These are phyloP conservation scores for Coniochaeta prunicola DNA, from an alignment of 2,329 filamentous ascomycete species.

Conservation along the genomic window DNA sequence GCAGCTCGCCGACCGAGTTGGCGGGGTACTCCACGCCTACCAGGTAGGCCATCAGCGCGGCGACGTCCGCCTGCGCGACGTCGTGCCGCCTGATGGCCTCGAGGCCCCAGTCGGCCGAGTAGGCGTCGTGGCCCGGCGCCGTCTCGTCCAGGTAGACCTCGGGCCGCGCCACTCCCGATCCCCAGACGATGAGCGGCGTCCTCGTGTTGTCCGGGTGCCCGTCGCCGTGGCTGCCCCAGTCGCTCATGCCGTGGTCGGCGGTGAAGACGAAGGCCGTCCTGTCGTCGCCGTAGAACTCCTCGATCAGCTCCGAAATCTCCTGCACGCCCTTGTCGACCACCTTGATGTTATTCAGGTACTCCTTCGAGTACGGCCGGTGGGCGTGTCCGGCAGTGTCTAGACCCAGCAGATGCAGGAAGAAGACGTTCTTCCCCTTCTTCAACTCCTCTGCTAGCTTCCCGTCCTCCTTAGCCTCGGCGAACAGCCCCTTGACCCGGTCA, in stretches of 20 bases:
- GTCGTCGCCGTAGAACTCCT: slow-evolving; percentile 76
- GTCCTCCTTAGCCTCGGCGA: slow-evolving; percentile 72
- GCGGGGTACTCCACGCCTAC: slow-evolving; percentile 84
- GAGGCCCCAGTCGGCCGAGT: slow-evolving; percentile 83
- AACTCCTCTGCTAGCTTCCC: slow-evolving; percentile 64
- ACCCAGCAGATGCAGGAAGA: slow-evolving; percentile 90
- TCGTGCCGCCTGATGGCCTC: slow-evolving; percentile 79
- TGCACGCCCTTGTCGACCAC: slow-evolving; percentile 85
- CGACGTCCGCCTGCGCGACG: slow-evolving; percentile 88
- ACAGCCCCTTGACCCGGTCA: slow-evolving; percentile 82
- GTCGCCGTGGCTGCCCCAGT: slow-evolving; percentile 98
- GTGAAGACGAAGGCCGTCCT: slow-evolving; percentile 96
- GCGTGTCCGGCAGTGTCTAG: slow-evolving; percentile 85
- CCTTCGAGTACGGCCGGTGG: slow-evolving; percentile 85
- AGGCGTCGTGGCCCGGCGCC: slow-evolving; percentile 81
- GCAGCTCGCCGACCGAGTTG: slow-evolving; percentile 92
- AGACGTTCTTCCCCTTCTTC: slow-evolving; percentile 79
- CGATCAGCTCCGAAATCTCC: slow-evolving; percentile 73
- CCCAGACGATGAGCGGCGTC: slow-evolving; percentile 89
- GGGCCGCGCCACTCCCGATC: slow-evolving; percentile 79
- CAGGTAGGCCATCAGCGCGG: slow-evolving; percentile 91
- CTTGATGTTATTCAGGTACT: slow-evolving; percentile 92
- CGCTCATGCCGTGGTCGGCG: slow-evolving; percentile 97
- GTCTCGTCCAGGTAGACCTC: slow-evolving; percentile 43
- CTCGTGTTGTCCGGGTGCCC: slow-evolving; percentile 96